Percentiles rank a stretch among this genome's conserved stretches.
Conservation (phyloP, 176 grass and related monocot species). For the Triticum turgidum region DNA sequence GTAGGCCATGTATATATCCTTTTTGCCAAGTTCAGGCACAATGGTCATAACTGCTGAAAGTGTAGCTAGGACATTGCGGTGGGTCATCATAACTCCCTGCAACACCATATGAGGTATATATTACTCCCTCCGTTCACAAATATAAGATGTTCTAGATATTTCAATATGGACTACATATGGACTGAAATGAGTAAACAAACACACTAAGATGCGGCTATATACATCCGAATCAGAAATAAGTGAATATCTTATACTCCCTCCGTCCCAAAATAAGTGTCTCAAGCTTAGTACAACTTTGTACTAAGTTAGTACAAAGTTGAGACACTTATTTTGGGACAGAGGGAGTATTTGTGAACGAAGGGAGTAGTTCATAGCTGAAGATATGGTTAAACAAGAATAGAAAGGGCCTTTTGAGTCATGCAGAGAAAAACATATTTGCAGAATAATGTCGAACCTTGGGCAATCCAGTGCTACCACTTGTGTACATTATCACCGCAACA, state of each 20-base stretch:
- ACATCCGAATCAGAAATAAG: too few relatives aligned
- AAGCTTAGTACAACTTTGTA: too few relatives aligned
- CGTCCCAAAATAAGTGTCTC: too few relatives aligned
- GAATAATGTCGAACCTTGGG: constrained; percentile 63
- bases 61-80: constrained; percentile 81
- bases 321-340: too few relatives aligned
- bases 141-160: too few relatives aligned
- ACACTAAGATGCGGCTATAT: too few relatives aligned
- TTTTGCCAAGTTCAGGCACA: constrained; percentile 67
- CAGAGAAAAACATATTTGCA: not conserved
- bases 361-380: constrained; percentile 9
- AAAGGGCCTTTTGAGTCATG: not conserved
- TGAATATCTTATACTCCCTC: too few relatives aligned
- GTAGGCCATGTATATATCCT: constrained; percentile 85
- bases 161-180: too few relatives aligned
- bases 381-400: constrained; percentile 7
- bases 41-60: constrained; percentile 92
- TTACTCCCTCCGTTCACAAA: not conserved
- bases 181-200: too few relatives aligned
- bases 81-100: constrained; percentile 98
- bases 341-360: too few relatives aligned
- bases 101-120: constrained; percentile 32
- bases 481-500: constrained; percentile 95
- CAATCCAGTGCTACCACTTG: constrained; percentile 94
- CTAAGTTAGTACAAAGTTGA: too few relatives aligned